phyloP scores from a whole-genome alignment of 73 alveolate genomes.

The Tetrahymena elliotti region DNA sequence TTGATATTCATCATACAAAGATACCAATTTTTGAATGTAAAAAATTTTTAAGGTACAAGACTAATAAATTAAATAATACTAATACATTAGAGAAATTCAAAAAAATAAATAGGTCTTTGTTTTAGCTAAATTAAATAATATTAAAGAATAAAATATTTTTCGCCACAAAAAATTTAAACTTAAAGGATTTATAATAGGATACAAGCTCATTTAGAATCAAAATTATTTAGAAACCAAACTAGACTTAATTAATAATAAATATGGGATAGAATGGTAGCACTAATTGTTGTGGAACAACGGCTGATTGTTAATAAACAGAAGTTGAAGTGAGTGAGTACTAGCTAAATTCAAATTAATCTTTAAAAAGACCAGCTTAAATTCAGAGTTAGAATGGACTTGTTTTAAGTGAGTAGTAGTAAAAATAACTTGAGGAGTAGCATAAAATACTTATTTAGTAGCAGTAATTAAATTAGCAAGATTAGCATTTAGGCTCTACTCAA shows the following conservation, averaged over 20 bases:
- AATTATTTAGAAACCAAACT: background rate
- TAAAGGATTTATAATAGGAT: background rate
- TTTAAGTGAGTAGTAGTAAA: background rate
- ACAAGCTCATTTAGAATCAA: background rate
- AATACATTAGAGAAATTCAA: background rate
- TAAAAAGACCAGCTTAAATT: background rate
- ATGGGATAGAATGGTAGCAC: slow-evolving; percentile 1
- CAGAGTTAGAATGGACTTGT: background rate
- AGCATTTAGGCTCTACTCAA: background rate
- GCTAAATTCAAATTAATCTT: background rate
- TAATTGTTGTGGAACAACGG: background rate
- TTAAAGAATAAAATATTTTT: background rate
- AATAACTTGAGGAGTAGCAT: background rate
- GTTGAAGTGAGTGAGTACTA: background rate
- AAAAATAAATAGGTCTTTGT: background rate
- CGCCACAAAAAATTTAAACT: background rate
- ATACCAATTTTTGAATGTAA: background rate
- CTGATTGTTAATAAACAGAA: background rate
- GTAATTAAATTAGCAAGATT: background rate
- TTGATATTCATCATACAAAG: background rate
- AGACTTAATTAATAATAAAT: background rate
- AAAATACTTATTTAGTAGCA: background rate
- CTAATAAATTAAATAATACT: background rate
- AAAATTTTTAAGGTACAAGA: background rate
- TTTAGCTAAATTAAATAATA: background rate